Conservation (phyloP, 1,139 yeast species). For the Barnettozyma hawaiiensis region DNA sequence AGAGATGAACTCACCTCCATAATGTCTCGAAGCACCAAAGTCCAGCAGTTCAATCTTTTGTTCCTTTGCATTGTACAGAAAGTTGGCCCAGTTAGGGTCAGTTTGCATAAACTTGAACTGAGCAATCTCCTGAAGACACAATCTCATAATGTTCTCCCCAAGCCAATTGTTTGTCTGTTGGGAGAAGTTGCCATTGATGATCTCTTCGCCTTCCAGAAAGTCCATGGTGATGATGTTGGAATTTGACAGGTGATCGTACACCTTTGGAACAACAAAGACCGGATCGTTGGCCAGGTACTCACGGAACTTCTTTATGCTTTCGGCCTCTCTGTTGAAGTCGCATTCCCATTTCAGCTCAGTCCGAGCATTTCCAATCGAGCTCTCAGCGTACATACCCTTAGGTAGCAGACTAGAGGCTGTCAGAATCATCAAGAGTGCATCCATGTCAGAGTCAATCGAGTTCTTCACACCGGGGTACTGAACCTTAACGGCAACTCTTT, state of each 20-base stretch:
- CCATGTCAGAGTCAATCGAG: conserved; percentile 89
- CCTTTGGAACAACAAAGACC: conserved; percentile 75
- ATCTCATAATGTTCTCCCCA: conserved; percentile 79
- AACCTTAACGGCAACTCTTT: conserved; percentile 87
- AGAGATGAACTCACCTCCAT: conserved; percentile 57
- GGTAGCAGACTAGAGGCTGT: conserved; percentile 88
- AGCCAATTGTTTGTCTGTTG: conserved; percentile 76
- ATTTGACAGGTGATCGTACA: conserved; percentile 72
- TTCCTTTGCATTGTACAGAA: conserved; percentile 66
- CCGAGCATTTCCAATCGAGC: conserved; percentile 89
- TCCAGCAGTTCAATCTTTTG: conserved; percentile 77
- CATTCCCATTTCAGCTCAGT: conserved; percentile 96
- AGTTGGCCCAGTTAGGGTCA: conserved; percentile 99
- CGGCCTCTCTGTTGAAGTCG: conserved; percentile 89
- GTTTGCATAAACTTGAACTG: conserved; percentile 92
- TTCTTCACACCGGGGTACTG: conserved; percentile 98
- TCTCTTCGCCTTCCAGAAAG: conserved; percentile 75
- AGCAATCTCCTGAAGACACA: conserved; percentile 81
- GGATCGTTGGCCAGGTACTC: conserved; percentile 64
- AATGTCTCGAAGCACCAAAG: conserved; percentile 92
- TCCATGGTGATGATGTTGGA: conserved; percentile 88
- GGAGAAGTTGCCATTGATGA: conserved; percentile 69
- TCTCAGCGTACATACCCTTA: conserved; percentile 85
- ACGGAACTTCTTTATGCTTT: conserved; percentile 63
- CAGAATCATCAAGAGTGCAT: conserved; percentile 70